Evolutionary conservation across 768 basidiomycete genomes (phyloP).

Genomic region (Kwoniella europaea): DNA sequence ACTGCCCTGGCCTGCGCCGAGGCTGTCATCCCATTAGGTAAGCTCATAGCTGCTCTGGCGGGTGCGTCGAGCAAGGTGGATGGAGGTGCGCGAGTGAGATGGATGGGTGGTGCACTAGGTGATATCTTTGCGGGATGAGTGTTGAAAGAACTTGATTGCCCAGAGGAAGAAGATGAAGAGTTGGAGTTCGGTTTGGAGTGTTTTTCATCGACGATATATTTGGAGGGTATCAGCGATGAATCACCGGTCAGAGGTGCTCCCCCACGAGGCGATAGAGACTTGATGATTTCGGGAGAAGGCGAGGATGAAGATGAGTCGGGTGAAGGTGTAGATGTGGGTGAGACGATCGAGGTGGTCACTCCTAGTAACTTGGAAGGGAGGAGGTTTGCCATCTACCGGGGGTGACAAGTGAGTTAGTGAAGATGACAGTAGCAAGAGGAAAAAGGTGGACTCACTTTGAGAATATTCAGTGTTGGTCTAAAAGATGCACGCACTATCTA

Average conservation of each 20-base stretch:
- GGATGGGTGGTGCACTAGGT: constrained; percentile 18
- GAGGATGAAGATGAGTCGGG: constrained; percentile 2
- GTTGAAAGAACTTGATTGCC: constrained; percentile 18
- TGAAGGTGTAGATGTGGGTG: constrained; percentile 16
- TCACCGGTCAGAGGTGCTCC: constrained; percentile 47
- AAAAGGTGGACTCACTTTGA: background rate
- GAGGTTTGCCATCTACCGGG: constrained; percentile 13
- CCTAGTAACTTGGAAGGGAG: constrained; percentile 20
- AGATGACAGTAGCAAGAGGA: background rate
- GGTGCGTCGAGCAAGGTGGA: constrained; percentile 53
- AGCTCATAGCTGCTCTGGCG: constrained; percentile 54
- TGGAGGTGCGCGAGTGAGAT: constrained; percentile 41
- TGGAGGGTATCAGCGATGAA: constrained; percentile 40
- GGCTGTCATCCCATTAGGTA: constrained; percentile 54
- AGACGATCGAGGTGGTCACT: constrained; percentile 24
- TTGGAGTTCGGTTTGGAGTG: constrained; percentile 11
- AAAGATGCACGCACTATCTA: background rate
- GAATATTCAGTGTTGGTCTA: background rate
- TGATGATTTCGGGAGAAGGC: background rate
- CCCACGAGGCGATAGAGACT: constrained; percentile 25
- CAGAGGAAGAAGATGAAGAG: constrained; percentile 9
- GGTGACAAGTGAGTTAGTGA: background rate
- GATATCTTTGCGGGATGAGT: constrained; percentile 21
- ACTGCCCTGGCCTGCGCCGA: constrained; percentile 53
- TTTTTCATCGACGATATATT: constrained; percentile 37